These are phyloP conservation scores for Pseudogymnoascus sp. DNA, from an alignment of 2,329 filamentous ascomycete species.

Conservation along the genomic window DNA sequence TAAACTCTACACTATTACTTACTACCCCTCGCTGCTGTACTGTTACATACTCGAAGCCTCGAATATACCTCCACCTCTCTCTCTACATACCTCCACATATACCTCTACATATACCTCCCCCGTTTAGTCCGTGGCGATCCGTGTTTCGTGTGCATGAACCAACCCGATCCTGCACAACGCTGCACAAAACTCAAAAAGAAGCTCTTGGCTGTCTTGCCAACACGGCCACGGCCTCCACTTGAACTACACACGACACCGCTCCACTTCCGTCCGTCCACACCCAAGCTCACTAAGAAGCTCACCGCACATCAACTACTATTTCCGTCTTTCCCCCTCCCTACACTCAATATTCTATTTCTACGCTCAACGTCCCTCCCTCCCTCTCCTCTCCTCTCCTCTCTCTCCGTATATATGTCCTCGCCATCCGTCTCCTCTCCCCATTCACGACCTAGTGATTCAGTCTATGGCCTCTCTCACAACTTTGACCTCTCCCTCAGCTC, in stretches of 20 bases:
- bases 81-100: neutral
- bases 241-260: neutral
- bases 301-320: slow-evolving; percentile 3
- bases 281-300: neutral
- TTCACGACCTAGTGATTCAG: neutral
- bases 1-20: too few species aligned
- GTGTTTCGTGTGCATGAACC: slow-evolving; percentile 2
- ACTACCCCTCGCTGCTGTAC: neutral
- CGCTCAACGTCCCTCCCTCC: neutral
- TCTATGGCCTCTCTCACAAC: slow-evolving; percentile 1
- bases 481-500: neutral
- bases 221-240: neutral
- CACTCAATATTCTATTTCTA: neutral
- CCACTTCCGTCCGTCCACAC: neutral
- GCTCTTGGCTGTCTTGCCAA: slow-evolving; percentile 1
- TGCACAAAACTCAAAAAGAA: neutral
- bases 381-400: neutral
- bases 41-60: neutral
- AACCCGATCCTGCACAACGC: neutral
- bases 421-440: neutral
- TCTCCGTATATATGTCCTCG: neutral
- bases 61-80: neutral
- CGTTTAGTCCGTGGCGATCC: neutral
- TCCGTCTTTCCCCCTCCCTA: neutral
- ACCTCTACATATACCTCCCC: neutral